Conservation (phyloP, 768 basidiomycete genomes). For the Boletus bicolor region DNA sequence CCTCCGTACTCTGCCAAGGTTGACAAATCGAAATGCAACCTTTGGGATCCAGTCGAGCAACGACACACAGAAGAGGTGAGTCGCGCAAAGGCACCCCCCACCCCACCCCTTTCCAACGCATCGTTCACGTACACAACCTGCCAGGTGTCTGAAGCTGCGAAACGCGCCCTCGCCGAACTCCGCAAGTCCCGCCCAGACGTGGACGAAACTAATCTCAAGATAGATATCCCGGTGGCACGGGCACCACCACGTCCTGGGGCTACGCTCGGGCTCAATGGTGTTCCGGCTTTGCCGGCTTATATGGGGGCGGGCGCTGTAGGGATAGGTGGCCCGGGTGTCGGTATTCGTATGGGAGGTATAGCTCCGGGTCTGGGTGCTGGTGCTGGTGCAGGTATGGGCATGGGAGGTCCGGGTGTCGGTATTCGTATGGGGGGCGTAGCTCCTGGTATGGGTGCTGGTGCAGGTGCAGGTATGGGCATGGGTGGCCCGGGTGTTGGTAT, state of each 20-base stretch:
- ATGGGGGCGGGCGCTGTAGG: neutral
- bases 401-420: neutral
- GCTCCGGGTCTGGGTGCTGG: neutral
- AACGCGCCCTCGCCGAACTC: conserved; percentile 62
- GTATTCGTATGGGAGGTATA: neutral
- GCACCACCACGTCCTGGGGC: neutral
- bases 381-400: neutral
- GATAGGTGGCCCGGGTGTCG: neutral
- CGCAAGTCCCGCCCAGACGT: conserved; percentile 61
- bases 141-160: conserved; percentile 67
- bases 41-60: conserved; percentile 68
- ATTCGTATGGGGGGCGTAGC: neutral
- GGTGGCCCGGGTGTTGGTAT: neutral
- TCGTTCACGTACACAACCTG: neutral
- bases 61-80: conserved; percentile 65
- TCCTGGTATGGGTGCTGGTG: neutral
- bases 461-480: neutral
- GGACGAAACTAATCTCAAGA: conserved; percentile 54
- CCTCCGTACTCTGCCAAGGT: conserved; percentile 15
- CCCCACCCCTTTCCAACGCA: neutral
- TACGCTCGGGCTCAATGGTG: neutral
- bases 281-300: neutral
- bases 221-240: conserved; percentile 51
- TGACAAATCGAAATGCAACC: conserved; percentile 49
- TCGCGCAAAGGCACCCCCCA: neutral